Percentiles rank a stretch among this genome's conserved stretches.
These are phyloP conservation scores for Leptosphaerulina australis DNA, from an alignment of 2,329 filamentous ascomycete species.

Conservation along the genomic window DNA sequence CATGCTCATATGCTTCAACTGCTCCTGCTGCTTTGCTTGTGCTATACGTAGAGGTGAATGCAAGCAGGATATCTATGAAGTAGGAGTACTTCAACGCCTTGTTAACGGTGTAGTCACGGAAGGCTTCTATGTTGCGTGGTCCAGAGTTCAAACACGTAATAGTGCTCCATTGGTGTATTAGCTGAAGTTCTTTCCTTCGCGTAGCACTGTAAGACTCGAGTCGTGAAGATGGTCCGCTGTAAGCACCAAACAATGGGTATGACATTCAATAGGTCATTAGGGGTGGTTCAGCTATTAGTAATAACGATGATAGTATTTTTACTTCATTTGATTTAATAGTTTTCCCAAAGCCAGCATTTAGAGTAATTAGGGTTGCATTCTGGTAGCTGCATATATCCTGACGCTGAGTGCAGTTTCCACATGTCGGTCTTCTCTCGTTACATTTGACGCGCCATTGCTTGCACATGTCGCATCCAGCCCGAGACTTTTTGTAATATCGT, in stretches of 20 bases:
- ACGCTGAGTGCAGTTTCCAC: conserved; percentile 13
- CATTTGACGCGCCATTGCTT: conserved; percentile 22
- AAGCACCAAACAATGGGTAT: background rate
- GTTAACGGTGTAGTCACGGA: conserved; percentile 11
- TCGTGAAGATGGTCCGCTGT: background rate
- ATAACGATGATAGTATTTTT: background rate
- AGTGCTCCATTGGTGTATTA: conserved; percentile 25
- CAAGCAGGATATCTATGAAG: conserved; percentile 21
- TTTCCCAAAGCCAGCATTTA: too few species aligned
- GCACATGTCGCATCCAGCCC: conserved; percentile 21
- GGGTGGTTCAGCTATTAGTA: background rate
- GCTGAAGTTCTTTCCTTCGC: conserved; percentile 14
- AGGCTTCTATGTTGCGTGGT: conserved; percentile 10
- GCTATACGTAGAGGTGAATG: conserved; percentile 16
- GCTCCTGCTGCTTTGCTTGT: conserved; percentile 1
- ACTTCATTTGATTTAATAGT: background rate
- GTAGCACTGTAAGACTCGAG: background rate
- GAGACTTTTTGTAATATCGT: conserved; percentile 19
- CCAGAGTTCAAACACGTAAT: conserved; percentile 9
- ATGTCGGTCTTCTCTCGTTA: conserved; percentile 10
- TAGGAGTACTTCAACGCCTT: conserved; percentile 17
- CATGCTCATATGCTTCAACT: background rate
- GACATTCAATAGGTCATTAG: background rate
- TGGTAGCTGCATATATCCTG: too few species aligned
- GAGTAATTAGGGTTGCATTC: too few species aligned